Evolutionary conservation across 2,329 filamentous ascomycete species (phyloP).

Genomic region (Alternaria sp.): DNA sequence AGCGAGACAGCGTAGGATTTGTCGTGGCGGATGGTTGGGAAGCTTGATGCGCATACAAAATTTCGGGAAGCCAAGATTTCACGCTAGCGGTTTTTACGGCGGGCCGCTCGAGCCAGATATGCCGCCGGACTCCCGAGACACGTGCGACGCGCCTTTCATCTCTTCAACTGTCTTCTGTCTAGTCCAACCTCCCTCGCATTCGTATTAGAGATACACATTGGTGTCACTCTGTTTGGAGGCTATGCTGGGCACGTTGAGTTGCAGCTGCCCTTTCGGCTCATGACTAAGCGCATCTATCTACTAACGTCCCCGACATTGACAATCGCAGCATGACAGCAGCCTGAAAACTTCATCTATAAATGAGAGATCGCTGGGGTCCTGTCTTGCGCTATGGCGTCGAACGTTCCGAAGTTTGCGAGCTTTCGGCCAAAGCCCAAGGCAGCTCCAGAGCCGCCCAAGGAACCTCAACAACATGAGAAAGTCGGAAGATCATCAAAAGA

Average conservation of each 20-base stretch:
- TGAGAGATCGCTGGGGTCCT: neutral
- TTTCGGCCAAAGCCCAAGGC: slow-evolving; percentile 66
- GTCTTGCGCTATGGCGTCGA: slow-evolving; percentile 32
- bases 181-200: neutral
- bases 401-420: slow-evolving; percentile 76
- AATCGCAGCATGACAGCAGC: neutral
- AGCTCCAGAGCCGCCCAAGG: slow-evolving; percentile 17
- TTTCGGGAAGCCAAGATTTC: slow-evolving; percentile 36
- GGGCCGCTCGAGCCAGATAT: slow-evolving; percentile 14
- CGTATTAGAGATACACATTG: neutral
- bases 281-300: neutral
- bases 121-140: slow-evolving; percentile 22
- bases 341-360: neutral
- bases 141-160: slow-evolving; percentile 18
- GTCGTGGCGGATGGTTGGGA: slow-evolving; percentile 29
- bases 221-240: neutral
- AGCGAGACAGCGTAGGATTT: slow-evolving; percentile 23
- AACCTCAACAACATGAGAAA: slow-evolving; percentile 23
- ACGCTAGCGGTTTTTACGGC: slow-evolving; percentile 28
- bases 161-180: slow-evolving; percentile 12
- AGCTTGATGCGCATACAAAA: slow-evolving; percentile 26
- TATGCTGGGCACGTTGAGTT: neutral
- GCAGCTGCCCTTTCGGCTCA: neutral
- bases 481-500: slow-evolving; percentile 17
- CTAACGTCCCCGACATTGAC: neutral